phyloP scores from a whole-genome alignment of 306 rosid species.

The Malus orientalis region DNA sequence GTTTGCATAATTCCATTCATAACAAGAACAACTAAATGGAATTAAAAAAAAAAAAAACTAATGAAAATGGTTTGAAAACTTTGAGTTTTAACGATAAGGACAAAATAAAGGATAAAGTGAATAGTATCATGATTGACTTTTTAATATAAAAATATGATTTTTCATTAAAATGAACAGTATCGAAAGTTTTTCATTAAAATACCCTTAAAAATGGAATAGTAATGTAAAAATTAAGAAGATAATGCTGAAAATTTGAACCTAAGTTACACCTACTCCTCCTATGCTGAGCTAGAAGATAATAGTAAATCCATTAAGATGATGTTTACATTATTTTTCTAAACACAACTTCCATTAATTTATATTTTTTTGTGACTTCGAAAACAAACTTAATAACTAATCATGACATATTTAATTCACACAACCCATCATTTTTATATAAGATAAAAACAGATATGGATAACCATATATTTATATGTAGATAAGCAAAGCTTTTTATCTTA shows the following conservation, averaged over 20 bases:
- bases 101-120: no score
- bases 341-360: background rate
- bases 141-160: no score
- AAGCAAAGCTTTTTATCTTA: no score
- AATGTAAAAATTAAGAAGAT: background rate
- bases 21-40: background rate
- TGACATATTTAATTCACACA: background rate
- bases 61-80: no score
- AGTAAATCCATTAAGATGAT: background rate
- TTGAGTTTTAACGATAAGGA: no score
- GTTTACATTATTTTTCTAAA: background rate
- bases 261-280: background rate
- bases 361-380: background rate
- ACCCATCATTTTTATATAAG: background rate
- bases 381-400: background rate
- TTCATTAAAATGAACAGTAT: no score
- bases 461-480: no score
- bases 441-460: background rate
- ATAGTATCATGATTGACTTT: no score
- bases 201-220: background rate
- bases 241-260: background rate
- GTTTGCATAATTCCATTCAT: background rate
- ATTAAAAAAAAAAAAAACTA: background rate
- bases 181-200: rapidly evolving
- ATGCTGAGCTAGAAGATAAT: no score